Evolutionary conservation across 1,139 yeast species (phyloP).

Genomic region (Geotrichum fermentans): DNA sequence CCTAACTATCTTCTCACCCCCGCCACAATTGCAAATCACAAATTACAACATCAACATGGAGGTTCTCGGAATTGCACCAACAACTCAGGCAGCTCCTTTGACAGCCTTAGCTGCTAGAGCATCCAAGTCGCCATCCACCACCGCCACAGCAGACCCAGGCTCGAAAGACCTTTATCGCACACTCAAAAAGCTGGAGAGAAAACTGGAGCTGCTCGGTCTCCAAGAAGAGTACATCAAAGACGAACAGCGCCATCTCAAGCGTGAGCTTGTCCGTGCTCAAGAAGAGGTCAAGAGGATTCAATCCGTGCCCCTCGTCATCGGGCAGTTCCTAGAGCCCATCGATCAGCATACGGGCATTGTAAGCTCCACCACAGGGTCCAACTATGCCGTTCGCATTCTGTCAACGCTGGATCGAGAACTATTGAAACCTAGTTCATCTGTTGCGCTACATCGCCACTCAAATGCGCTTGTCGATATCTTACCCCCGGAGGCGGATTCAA

Average conservation of each 20-base stretch:
- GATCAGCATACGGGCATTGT: constrained; percentile 96
- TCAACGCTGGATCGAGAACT: constrained; percentile 93
- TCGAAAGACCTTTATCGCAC: constrained; percentile 66
- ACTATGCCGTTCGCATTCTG: constrained; percentile 89
- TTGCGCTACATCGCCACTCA: constrained; percentile 96
- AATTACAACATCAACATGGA: constrained; percentile 42
- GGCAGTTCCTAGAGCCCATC: constrained; percentile 95
- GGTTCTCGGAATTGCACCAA: constrained; percentile 51
- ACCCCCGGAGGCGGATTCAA: constrained; percentile 98
- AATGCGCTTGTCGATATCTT: constrained; percentile 94
- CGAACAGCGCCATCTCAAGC: constrained; percentile 91
- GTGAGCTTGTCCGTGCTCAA: constrained; percentile 93
- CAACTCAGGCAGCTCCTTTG: constrained; percentile 30
- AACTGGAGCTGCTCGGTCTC: constrained; percentile 70
- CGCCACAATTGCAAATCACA: background rate
- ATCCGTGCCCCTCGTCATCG: constrained; percentile 95
- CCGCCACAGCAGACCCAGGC: background rate
- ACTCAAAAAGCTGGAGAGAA: constrained; percentile 83
- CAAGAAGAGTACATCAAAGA: constrained; percentile 97
- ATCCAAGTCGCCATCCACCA: constrained; percentile 9
- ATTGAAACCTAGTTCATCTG: constrained; percentile 90
- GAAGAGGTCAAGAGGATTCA: constrained; percentile 97
- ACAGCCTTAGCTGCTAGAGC: background rate
- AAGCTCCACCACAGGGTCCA: constrained; percentile 95
- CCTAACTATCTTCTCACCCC: background rate